Evolutionary conservation across 345 rosid genomes (phyloP).

Genomic region (Toxicodendron radicans): DNA sequence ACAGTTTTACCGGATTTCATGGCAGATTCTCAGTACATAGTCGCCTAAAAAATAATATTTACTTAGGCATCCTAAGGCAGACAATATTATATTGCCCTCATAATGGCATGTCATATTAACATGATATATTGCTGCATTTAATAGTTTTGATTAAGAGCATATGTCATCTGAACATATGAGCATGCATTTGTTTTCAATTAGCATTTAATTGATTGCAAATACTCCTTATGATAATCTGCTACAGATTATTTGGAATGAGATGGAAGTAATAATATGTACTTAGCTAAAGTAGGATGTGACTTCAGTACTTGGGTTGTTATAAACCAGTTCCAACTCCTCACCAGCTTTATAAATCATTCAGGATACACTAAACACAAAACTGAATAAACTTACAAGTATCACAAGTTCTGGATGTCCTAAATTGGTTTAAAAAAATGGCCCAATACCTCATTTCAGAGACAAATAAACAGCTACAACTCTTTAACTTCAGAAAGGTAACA

Average conservation of each 20-base stretch:
- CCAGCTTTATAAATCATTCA: not conserved
- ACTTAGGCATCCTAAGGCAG: not conserved
- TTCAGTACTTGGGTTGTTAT: not conserved
- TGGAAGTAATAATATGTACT: not conserved
- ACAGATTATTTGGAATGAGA: not conserved
- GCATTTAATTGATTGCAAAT: too few relatives aligned
- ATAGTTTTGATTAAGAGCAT: not conserved
- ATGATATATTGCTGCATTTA: not conserved
- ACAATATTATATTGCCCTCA: not conserved
- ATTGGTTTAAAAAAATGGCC: not conserved
- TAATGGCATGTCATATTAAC: not conserved
- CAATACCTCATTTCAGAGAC: not conserved
- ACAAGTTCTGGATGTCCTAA: not conserved
- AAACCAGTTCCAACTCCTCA: not conserved
- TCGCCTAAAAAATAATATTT: not conserved
- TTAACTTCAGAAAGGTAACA: too few relatives aligned
- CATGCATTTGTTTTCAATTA: not conserved
- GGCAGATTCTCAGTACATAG: not conserved
- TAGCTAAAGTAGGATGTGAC: not conserved
- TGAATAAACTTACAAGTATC: not conserved
- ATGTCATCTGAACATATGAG: not conserved
- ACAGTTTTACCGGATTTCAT: not conserved
- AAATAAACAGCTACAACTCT: slow-evolving; percentile 2
- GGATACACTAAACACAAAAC: not conserved
- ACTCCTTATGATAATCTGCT: too few relatives aligned